Conservation (phyloP, 1,139 yeast species). For the Suhomyces ambrosiae region DNA sequence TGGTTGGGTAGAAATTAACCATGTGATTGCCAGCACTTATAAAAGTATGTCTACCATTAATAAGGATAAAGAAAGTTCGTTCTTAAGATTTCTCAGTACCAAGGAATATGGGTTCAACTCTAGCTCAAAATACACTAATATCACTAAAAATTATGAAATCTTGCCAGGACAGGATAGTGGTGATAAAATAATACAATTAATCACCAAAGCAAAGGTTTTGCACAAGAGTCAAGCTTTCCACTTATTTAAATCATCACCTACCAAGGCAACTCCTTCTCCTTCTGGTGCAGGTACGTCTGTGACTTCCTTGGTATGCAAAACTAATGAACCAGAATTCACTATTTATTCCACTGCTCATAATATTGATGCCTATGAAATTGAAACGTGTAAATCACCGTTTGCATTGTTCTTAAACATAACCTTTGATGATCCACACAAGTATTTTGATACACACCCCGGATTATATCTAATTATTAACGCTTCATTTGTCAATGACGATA, state of each 20-base stretch:
- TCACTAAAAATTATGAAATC: slow-evolving; percentile 31
- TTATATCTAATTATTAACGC: slow-evolving; percentile 33
- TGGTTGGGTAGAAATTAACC: slow-evolving; percentile 68
- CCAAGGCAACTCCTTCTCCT: background rate
- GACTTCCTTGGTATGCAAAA: background rate
- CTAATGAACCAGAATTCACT: slow-evolving; percentile 39
- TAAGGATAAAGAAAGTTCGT: slow-evolving; percentile 19
- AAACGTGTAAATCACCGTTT: slow-evolving; percentile 61
- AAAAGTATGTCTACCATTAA: slow-evolving; percentile 22
- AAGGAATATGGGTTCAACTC: slow-evolving; percentile 29
- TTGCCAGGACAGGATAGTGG: slow-evolving; percentile 13
- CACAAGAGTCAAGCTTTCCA: slow-evolving; percentile 86
- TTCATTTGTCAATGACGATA: slow-evolving; percentile 29
- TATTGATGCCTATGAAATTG: slow-evolving; percentile 55
- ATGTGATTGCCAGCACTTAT: slow-evolving; percentile 51
- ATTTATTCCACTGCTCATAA: slow-evolving; percentile 85
- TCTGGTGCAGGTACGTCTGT: slow-evolving; percentile 6
- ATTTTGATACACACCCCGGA: slow-evolving; percentile 28
- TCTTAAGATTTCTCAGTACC: slow-evolving; percentile 30
- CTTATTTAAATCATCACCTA: slow-evolving; percentile 54
- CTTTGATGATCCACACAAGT: slow-evolving; percentile 24
- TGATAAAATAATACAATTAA: slow-evolving; percentile 58
- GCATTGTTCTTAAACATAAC: slow-evolving; percentile 62
- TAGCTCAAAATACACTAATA: slow-evolving; percentile 11
- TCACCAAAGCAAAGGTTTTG: slow-evolving; percentile 77